Base-by-base conservation (phyloP, 2,329 filamentous ascomycete genomes). In the Pseudopithomyces chartarum region DNA sequence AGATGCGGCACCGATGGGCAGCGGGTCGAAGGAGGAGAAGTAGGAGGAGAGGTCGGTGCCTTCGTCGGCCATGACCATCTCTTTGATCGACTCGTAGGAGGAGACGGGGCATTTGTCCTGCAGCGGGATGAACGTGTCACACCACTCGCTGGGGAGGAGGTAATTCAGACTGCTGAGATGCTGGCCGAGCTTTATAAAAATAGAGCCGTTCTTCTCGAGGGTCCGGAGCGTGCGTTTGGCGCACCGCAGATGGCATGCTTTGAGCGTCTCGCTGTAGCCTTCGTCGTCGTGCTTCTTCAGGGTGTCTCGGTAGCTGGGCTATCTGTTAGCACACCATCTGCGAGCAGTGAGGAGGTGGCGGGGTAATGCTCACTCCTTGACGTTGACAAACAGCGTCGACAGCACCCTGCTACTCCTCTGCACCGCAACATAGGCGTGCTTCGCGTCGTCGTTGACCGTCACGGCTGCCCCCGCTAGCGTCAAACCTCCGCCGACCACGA, bases 161-260 rank as follows among this genome's bases (percentile, higher is more conserved):
- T 98, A 98, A 71, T 95, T 96, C 90, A 98, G 91, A 62, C 92
- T 94, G 75, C 92, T 97, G 77, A 99, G 77, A 78, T 99, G 95
- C 70, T 99, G 95, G 7, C 95, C 95, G 38, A 99, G 81, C 78
- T 99, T 99, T 75, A 99, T 98, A 68, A 98, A 99, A 61, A 99
- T 97, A 26, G 94, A 96, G 23, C 96, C 95, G 76, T 97, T 98
- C 81, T 91, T 92, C 82, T 99, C 95, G 62, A 98, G 80, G 1
- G 96, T 93, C 55, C 84, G 85, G 40, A 98, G 80, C 1, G 95
- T 97, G 59, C 95, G 87, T 68, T 92, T 85, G 29, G 95, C 95
- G 78, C 95, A 99, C 76, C 95, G 86, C 74, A 96, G 90, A 77
- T 99, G 95, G 72, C 95, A 98, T 61, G 88, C 87, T 65, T 87